A percentile compares a stretch with the other conserved stretches of the same genome.
Conservation (phyloP, 2,329 filamentous ascomycete genomes). For the Fusarium robinianum region DNA sequence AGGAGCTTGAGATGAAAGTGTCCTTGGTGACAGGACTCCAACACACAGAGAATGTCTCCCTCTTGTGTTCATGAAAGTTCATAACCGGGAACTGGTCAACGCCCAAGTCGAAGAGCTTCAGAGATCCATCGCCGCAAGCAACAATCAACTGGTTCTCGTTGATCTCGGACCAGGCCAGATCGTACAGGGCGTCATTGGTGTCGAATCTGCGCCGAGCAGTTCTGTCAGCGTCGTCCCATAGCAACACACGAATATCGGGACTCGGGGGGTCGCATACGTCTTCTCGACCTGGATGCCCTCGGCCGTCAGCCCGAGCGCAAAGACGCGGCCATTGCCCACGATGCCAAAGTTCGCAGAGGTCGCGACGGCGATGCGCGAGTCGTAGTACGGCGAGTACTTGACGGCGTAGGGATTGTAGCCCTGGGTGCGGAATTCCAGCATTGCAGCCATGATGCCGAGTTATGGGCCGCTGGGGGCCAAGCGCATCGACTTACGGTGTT, state of each 20-base stretch:
- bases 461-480: conserved; percentile 10
- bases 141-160: conserved; percentile 93
- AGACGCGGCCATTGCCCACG: conserved; percentile 92
- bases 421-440: conserved; percentile 93
- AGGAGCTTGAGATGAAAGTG: conserved; percentile 87
- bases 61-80: conserved; percentile 90
- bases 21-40: conserved; percentile 94
- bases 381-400: conserved; percentile 98
- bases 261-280: conserved; percentile 66
- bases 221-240: conserved; percentile 10
- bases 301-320: conserved; percentile 79
- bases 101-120: conserved; percentile 90
- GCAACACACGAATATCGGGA: too few relatives aligned
- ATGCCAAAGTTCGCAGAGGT: conserved; percentile 95
- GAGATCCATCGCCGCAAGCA: conserved; percentile 88
- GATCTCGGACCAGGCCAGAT: conserved; percentile 91
- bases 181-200: conserved; percentile 95
- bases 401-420: conserved; percentile 96
- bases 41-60: conserved; percentile 88
- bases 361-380: conserved; percentile 88
- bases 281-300: conserved; percentile 85
- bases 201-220: conserved; percentile 68
- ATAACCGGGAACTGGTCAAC: conserved; percentile 84
- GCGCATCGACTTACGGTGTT: conserved; percentile 25
- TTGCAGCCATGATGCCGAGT: conserved; percentile 55